Percentiles rank a stretch among this genome's conserved stretches.
Evolutionary conservation across 352 stramenopile genomes (phyloP).

Genomic region (Pythium chondricola): DNA sequence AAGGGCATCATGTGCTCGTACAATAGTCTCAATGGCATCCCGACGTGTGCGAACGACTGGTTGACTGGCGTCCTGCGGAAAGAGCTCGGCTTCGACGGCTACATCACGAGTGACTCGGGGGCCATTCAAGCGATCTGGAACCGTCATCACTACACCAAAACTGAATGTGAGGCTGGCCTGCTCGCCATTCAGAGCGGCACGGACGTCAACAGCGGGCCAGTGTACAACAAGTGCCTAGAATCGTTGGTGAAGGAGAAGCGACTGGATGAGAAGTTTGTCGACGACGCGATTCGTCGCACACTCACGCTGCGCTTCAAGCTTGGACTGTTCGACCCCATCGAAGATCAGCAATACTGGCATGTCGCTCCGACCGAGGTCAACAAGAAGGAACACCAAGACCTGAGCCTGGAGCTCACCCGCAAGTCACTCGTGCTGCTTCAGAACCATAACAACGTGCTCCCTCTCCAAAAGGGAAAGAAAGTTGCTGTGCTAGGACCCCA

Average conservation of each 20-base stretch:
- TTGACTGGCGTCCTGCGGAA: conserved; percentile 73
- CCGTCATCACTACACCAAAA: conserved; percentile 74
- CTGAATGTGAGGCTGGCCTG: conserved; percentile 50
- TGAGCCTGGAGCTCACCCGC: conserved; percentile 69
- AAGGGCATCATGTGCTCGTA: conserved; percentile 95
- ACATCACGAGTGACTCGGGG: conserved; percentile 94
- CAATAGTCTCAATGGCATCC: conserved; percentile 93
- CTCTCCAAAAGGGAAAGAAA: conserved; percentile 48
- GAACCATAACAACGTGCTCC: conserved; percentile 76
- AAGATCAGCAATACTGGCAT: conserved; percentile 77
- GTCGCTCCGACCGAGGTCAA: conserved; percentile 67
- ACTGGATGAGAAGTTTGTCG: conserved; percentile 37
- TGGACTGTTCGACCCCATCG: conserved; percentile 88
- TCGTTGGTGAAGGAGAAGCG: conserved; percentile 43
- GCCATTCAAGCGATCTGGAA: conserved; percentile 82
- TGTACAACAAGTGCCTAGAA: conserved; percentile 73
- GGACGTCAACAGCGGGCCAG: conserved; percentile 85
- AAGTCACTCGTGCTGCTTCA: conserved; percentile 93
- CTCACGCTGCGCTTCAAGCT: conserved; percentile 89
- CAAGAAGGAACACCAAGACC: conserved; percentile 42
- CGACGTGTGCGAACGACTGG: conserved; percentile 86
- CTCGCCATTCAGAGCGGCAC: conserved; percentile 68
- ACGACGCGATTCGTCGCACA: conserved; percentile 57
- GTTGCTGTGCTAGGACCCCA: conserved; percentile 83
- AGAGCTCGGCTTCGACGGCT: conserved; percentile 88